These are phyloP conservation scores for Zoysia pacifica DNA, from an alignment of 176 grass and related monocot species.

Conservation along the genomic window DNA sequence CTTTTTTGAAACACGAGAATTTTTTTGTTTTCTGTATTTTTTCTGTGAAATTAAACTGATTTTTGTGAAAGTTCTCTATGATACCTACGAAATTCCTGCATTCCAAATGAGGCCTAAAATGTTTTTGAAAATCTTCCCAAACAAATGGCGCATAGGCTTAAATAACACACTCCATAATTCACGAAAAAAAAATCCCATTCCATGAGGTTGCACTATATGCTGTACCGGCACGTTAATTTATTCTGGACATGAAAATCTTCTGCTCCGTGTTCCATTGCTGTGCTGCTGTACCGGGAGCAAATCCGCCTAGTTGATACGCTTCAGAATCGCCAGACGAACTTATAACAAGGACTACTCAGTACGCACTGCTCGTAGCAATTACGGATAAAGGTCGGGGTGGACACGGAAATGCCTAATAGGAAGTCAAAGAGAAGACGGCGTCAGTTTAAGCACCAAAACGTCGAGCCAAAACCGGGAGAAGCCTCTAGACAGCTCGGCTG, in stretches of 20 bases:
- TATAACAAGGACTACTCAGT: not conserved
- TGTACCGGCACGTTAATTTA: not conserved
- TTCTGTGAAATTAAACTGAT: not conserved
- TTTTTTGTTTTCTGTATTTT: too few species aligned
- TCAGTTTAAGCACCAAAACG: conserved; percentile 21
- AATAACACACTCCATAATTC: too few species aligned
- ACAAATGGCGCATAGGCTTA: not conserved
- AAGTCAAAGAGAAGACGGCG: conserved; percentile 8
- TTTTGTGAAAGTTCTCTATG: not conserved
- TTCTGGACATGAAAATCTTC: conserved; percentile 16
- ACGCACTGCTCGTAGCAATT: conserved; percentile 7
- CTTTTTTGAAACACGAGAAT: too few species aligned
- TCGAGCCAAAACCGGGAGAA: not conserved
- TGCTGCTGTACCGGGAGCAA: conserved; percentile 34
- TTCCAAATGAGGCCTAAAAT: not conserved
- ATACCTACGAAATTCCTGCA: too few species aligned
- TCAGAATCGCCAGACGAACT: not conserved
- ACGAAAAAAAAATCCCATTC: not conserved
- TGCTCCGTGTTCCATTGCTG: conserved; percentile 8
- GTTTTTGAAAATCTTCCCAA: not conserved
- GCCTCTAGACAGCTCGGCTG: too few species aligned
- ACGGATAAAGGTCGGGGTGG: not conserved
- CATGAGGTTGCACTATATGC: not conserved
- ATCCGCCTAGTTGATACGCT: conserved; percentile 36
- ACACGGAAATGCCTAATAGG: not conserved